A percentile compares a stretch with the other conserved stretches of the same genome.
phyloP scores from a whole-genome alignment of 2,329 filamentous ascomycete genomes.

The Diaporthe humulicola region DNA sequence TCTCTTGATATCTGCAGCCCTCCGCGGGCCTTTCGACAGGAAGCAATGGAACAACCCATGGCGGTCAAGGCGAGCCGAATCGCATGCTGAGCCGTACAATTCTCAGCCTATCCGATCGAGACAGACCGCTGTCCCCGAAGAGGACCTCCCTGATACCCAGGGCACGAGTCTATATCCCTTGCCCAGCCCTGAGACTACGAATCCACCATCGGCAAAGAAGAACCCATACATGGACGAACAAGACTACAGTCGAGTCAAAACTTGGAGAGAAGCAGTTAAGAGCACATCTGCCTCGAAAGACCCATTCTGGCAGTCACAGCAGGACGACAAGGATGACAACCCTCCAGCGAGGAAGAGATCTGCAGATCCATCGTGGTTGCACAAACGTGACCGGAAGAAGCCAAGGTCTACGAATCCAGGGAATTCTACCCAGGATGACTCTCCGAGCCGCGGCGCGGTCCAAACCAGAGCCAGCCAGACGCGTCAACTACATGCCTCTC shows the following conservation, averaged over 20 bases:
- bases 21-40: constrained; percentile 73
- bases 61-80: constrained; percentile 50
- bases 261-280: constrained; percentile 39
- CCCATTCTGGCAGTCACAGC: constrained; percentile 37
- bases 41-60: constrained; percentile 67
- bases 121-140: not conserved
- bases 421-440: constrained; percentile 22
- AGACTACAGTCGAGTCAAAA: constrained; percentile 34
- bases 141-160: constrained; percentile 28
- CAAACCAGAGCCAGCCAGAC: constrained; percentile 3
- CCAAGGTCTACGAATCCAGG: constrained; percentile 6
- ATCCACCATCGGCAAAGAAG: constrained; percentile 43
- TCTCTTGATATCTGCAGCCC: constrained; percentile 69
- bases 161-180: constrained; percentile 39
- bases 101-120: constrained; percentile 45
- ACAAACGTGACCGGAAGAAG: constrained; percentile 31
- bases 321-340: not conserved
- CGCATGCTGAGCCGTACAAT: constrained; percentile 7
- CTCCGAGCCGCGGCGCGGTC: constrained; percentile 30
- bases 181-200: constrained; percentile 46
- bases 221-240: constrained; percentile 41
- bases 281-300: constrained; percentile 28
- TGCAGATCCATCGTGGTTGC: constrained; percentile 30
- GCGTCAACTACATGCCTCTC: not conserved
- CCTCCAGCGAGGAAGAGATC: constrained; percentile 31